Evolutionary conservation across 2,329 filamentous ascomycete genomes (phyloP), one percentile per base, ranked within the genome.

Genomic region (Pyrenophora tritici-repentis): DNA sequence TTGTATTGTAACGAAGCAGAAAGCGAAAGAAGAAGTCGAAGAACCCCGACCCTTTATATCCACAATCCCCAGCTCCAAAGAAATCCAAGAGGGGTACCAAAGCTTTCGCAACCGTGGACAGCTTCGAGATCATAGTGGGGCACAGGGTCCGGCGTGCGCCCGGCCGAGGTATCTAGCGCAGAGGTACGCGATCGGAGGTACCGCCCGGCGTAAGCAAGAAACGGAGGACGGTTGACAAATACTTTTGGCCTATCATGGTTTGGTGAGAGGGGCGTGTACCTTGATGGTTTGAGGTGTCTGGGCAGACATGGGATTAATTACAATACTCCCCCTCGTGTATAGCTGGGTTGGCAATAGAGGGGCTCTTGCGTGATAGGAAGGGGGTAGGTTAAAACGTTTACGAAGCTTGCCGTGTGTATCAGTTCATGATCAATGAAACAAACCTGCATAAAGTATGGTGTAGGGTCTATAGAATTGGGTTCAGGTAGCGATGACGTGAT

Each of bases 121-220:
- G 56, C 58, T 58, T 59, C 59, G 47, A 55, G 56, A 52, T 50
- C 43, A 44, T 50, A 42, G 51, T 55, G 56, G 56, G 56, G 56
- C 50, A 37, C 14, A 35, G 31, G 9, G 18, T 24, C 44, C 51
- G 42, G 26, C 13, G 35, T 42, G 44, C 22, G 24, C 24, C 46
- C 39, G 33, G 40, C 47, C 26, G 35, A 44, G 34, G 35, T 8
- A 42, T 24, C 20, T 42, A 52, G 18, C 18, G 18, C 18, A 20
- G 18, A 20, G 18, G 18, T 20, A 20, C 18, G 18, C 3, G 5
- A 3, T 20, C 18, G 18, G 18, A 20, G 18, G 18, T 20, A 20
- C 1, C 18, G 18, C 10, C 36, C 17, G 12, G 20, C 36, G 9
- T 7, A 13, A 13, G 18, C 18, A 20, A 20, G 5, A 10, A 12